Evolutionary conservation across 768 basidiomycete species (phyloP).

Genomic region (Suillus discolor): DNA sequence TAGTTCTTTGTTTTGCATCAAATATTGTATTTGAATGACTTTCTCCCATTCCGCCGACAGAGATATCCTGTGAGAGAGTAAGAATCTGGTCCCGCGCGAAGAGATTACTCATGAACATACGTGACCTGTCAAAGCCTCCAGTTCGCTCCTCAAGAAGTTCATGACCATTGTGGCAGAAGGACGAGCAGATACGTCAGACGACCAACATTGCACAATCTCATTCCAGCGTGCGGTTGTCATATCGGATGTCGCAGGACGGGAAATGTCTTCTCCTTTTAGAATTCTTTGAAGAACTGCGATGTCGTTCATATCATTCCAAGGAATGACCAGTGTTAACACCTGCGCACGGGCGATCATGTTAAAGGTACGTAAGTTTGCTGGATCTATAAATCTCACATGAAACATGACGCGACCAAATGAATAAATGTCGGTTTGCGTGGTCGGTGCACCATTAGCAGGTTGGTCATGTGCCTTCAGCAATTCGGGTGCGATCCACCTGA

Average conservation of each 20-base stretch:
- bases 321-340: not conserved
- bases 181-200: not conserved
- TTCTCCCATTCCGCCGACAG: not conserved
- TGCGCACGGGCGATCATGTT: constrained; percentile 32
- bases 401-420: constrained; percentile 31
- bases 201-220: not conserved
- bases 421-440: constrained; percentile 39
- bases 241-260: not conserved
- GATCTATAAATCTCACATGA: not conserved
- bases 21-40: not conserved
- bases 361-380: constrained; percentile 32
- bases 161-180: not conserved
- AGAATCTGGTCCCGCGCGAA: not conserved
- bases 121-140: not conserved
- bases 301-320: not conserved
- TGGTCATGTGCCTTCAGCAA: constrained; percentile 26
- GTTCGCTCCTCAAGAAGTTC: not conserved
- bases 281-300: not conserved
- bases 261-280: not conserved
- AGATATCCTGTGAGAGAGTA: not conserved
- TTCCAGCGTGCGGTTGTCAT: not conserved
- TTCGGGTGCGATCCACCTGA: constrained; percentile 44
- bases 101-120: not conserved
- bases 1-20: not conserved
- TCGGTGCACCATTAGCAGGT: constrained; percentile 19